These are phyloP conservation scores for Tolypocladium nubicola DNA, from an alignment of 2,329 filamentous ascomycete genomes.

Conservation along the genomic window DNA sequence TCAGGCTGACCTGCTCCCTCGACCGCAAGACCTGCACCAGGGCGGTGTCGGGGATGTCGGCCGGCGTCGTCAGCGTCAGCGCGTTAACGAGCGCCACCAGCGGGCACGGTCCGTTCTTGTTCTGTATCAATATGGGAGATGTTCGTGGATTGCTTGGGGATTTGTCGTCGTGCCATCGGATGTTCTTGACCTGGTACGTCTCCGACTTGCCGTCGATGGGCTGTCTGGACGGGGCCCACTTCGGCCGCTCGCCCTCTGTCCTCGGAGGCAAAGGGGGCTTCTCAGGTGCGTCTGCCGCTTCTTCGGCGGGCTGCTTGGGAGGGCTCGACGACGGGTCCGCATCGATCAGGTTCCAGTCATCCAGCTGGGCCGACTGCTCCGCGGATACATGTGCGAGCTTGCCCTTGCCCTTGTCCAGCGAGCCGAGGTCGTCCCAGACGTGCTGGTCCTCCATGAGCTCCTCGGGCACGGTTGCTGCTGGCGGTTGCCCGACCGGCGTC, in stretches of 20 bases:
- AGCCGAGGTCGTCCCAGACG: conserved; percentile 38
- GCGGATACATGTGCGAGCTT: conserved; percentile 15
- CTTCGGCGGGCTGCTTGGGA: conserved; percentile 4
- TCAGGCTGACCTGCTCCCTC: conserved; percentile 80
- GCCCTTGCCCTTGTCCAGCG: conserved; percentile 30
- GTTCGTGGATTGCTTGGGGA: conserved; percentile 51
- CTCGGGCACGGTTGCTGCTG: conserved; percentile 17
- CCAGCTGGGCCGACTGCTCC: conserved; percentile 13
- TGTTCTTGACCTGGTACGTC: conserved; percentile 87
- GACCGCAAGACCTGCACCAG: conserved; percentile 68
- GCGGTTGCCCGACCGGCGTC: conserved; percentile 8
- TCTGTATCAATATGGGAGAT: conserved; percentile 88
- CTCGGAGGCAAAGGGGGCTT: conserved; percentile 29
- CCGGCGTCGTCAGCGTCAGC: conserved; percentile 70
- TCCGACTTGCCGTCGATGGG: conserved; percentile 46
- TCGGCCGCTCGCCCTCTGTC: conserved; percentile 14
- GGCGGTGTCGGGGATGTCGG: conserved; percentile 50
- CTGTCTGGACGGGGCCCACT: conserved; percentile 28
- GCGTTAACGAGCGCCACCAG: conserved; percentile 89
- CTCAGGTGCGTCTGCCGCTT: conserved; percentile 6
- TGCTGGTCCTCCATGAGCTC: conserved; percentile 31
- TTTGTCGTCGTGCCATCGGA: conserved; percentile 67
- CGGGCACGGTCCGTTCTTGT: conserved; percentile 89
- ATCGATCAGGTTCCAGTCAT: conserved; percentile 44
- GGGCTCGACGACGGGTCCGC: conserved; percentile 19